Evolutionary conservation across 176 grass and related monocot genomes (phyloP), one percentile per base, ranked within the genome.

Genomic region (Tillandsia leiboldiana): DNA sequence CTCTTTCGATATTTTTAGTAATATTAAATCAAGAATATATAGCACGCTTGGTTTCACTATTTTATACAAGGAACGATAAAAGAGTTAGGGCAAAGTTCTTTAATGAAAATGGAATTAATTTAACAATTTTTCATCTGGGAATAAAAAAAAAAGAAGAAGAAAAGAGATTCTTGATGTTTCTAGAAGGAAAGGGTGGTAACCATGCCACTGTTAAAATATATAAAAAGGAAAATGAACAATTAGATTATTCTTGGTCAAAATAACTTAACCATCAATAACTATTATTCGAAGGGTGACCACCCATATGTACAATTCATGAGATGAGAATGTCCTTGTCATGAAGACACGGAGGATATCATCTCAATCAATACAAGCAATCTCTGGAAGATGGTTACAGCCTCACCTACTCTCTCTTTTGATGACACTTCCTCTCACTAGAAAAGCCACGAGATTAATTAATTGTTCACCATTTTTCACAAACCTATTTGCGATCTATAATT

Each of bases 351-450:
- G 62, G 72, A 78, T 48, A 27, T 78, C 67, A 78, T 77, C 27
- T 53, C 81, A 84, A 76, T 81, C 56, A 70, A 78, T 77, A 69
- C 58, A 70, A 75, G 71, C 53, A 80, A 72, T 74, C 79, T 80
- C 81, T 78, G 80, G 87, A 90, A 80, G 78, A 83, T 74, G 81
- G 58, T 78, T 87, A 71, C 82, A 77, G 70, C 68, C 79, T 69
- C 71, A 90, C 78, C 84, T 72, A 82, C 79, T 70, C 77, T 70
- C 77, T 73, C 50, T 66, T 61, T 76, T 74, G 71, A 65, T 57
- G 53, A 56, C 11, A 26, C 10, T 66, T 66, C 27, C 26, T 14
- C 12, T 26, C 63, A 47, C 0, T 47, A 7, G 14, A 26, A 66
- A 66, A 66, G 26, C 12, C 27, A 66, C 1, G 24, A 33, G 14